Evolutionary conservation across 164 flowering plant genomes (phyloP).

Genomic region (Magnolia sinica): DNA sequence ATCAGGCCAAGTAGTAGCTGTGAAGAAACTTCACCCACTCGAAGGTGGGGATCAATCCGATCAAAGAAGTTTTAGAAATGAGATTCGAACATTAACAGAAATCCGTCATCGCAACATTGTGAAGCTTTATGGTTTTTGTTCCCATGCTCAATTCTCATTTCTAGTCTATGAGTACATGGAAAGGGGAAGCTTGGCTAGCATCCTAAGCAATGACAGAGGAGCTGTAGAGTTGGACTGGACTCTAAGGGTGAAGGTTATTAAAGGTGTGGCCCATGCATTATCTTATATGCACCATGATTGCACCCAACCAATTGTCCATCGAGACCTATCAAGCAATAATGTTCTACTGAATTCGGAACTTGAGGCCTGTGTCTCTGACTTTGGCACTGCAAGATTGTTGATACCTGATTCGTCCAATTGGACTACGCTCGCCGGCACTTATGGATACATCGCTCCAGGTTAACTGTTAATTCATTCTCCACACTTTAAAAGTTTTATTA

Average conservation of each 20-base stretch:
- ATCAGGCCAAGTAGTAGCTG: constrained; percentile 47
- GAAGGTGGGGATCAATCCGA: constrained; percentile 9
- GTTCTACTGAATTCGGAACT: constrained; percentile 7
- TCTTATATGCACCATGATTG: constrained; percentile 23
- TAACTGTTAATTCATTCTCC: background rate
- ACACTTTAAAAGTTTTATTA: too few relatives aligned
- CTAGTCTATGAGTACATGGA: constrained; percentile 20
- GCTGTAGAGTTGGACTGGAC: constrained; percentile 15
- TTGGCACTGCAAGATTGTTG: constrained; percentile 16
- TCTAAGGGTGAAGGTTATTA: constrained; percentile 10
- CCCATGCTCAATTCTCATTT: background rate
- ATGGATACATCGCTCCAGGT: constrained; percentile 23
- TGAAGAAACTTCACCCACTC: constrained; percentile 37
- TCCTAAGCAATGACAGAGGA: background rate
- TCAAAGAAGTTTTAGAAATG: constrained; percentile 10
- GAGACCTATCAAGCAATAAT: constrained; percentile 18
- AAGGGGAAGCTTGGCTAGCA: constrained; percentile 14
- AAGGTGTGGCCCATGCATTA: constrained; percentile 17
- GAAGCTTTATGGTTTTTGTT: constrained; percentile 19
- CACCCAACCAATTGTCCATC: constrained; percentile 13
- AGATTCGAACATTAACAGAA: constrained; percentile 13
- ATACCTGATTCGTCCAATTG: constrained; percentile 11
- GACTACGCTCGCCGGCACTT: constrained; percentile 14
- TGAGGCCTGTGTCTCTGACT: constrained; percentile 20
- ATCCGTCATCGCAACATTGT: constrained; percentile 22